phyloP scores from a whole-genome alignment of 2,329 filamentous ascomycete genomes.

The Penicillium expansum region DNA sequence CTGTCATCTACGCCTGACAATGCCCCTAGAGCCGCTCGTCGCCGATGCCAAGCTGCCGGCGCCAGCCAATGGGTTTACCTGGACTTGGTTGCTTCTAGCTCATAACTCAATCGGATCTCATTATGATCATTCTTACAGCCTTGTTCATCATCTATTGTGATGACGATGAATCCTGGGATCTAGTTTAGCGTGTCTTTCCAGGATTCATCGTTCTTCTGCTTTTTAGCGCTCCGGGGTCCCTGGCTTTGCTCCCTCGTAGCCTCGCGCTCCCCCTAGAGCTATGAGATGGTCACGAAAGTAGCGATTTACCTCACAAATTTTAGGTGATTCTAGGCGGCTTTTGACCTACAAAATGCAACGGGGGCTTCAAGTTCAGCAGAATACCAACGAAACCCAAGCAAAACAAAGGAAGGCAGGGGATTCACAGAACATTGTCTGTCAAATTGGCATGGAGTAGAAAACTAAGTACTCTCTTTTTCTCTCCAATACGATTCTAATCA shows the following conservation, averaged over 20 bases:
- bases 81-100: neutral
- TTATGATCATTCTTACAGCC: neutral
- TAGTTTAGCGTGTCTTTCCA: neutral
- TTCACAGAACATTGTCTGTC: neutral
- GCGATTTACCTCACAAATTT: no score
- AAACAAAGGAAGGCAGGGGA: neutral
- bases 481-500: neutral
- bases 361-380: neutral
- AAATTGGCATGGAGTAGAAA: neutral
- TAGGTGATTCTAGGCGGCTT: neutral
- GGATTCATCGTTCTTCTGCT: neutral
- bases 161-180: neutral
- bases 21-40: conserved; percentile 22
- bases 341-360: neutral
- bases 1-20: conserved; percentile 19
- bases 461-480: neutral
- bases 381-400: neutral
- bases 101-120: neutral
- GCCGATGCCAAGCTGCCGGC: conserved; percentile 16
- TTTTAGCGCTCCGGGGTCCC: neutral
- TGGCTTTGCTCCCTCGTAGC: neutral
- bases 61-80: conserved; percentile 13
- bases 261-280: neutral
- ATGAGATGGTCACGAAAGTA: neutral
- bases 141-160: neutral